Evolutionary conservation across 202 grass and related monocot species (phyloP).

Genomic region (Musa balbisiana): DNA sequence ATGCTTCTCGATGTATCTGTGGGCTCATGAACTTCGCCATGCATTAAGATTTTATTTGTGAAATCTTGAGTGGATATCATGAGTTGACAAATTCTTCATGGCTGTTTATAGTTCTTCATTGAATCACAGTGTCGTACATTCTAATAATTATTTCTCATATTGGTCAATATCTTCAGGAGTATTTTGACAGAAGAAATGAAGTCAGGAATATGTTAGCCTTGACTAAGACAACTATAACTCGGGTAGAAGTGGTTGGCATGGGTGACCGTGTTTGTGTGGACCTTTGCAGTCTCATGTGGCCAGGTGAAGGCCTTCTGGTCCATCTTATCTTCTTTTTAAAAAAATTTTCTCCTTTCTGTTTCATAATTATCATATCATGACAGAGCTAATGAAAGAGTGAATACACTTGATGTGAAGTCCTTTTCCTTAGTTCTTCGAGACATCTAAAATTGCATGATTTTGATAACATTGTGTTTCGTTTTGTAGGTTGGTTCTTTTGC

Average conservation of each 20-base stretch:
- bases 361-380: background rate
- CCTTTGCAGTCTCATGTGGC: constrained; percentile 88
- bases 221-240: constrained; percentile 69
- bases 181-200: constrained; percentile 90
- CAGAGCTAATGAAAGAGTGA: background rate
- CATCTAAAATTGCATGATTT: background rate
- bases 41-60: background rate
- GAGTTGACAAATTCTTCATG: background rate
- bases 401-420: background rate
- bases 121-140: background rate
- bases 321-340: constrained; percentile 20
- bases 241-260: constrained; percentile 73
- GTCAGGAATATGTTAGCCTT: constrained; percentile 44
- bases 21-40: background rate
- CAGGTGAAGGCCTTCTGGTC: constrained; percentile 95
- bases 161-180: constrained; percentile 60
- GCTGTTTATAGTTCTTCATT: background rate
- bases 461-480: background rate
- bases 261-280: constrained; percentile 96
- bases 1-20: too few species aligned
- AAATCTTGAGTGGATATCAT: background rate
- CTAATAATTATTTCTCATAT: constrained; percentile 15
- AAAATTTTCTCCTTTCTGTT: background rate
- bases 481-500: constrained; percentile 79
- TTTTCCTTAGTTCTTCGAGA: background rate